phyloP scores from a whole-genome alignment of 2,329 filamentous ascomycete genomes.

The Calycina herbarum region DNA sequence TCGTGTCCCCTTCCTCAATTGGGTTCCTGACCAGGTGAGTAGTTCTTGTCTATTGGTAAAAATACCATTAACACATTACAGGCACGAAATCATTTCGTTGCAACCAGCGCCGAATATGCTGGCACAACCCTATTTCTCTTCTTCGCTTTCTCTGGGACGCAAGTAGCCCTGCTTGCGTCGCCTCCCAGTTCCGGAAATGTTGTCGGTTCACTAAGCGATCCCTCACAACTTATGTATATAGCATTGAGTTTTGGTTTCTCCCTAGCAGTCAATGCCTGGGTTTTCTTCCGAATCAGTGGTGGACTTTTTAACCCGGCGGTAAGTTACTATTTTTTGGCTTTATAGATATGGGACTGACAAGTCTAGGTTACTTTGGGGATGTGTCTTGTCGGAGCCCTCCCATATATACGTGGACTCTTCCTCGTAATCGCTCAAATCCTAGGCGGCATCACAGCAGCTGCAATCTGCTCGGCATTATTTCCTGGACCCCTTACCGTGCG shows the following conservation, averaged over 20 bases:
- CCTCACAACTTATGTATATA: conserved; percentile 38
- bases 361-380: conserved; percentile 39
- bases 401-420: conserved; percentile 33
- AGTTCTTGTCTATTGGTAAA: not conserved
- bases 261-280: conserved; percentile 52
- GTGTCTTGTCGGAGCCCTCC: conserved; percentile 38
- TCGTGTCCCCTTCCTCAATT: conserved; percentile 22
- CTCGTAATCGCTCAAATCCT: conserved; percentile 37
- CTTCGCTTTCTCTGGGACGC: conserved; percentile 33
- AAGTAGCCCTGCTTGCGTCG: conserved; percentile 30
- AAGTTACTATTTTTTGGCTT: conserved; percentile 40
- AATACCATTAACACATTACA: conserved; percentile 11
- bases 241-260: conserved; percentile 31
- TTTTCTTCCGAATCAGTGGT: conserved; percentile 51
- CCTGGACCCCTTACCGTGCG: conserved; percentile 45
- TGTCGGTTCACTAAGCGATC: conserved; percentile 44
- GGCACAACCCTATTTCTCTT: conserved; percentile 34
- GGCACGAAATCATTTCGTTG: conserved; percentile 29
- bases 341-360: not conserved
- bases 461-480: conserved; percentile 44
- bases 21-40: conserved; percentile 24
- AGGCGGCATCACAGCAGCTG: conserved; percentile 42
- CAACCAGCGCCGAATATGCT: conserved; percentile 27
- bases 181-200: conserved; percentile 34
- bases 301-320: conserved; percentile 50